Evolutionary conservation across 768 basidiomycete species (phyloP), one percentile per base, ranked within the genome.

Genomic region (Mycena kentingensis): DNA sequence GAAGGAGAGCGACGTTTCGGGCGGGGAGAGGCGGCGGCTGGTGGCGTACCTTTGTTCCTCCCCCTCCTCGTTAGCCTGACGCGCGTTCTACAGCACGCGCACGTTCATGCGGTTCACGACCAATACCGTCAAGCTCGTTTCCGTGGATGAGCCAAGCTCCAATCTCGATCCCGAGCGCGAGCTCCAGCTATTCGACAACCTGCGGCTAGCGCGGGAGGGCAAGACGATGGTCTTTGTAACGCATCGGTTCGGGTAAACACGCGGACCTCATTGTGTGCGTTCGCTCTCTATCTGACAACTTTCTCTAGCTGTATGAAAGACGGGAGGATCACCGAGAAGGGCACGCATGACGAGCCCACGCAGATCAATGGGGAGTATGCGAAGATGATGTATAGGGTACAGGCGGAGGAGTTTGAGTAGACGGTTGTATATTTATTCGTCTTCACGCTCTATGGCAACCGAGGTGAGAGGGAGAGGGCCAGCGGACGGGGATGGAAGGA

Each of bases 141-240:
- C 78, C 4, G 73, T 81, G 1, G 84, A 86, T 55, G 84, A 85
- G 60, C 83, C 84, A 0, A 82, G 73, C 41, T 81, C 82, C 0
- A 75, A 77, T 3, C 60, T 84, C 24, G 84, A 85, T 48, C 77
- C 85, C 7, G 67, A 78, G 42, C 77, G 73, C 1, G 85, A 87
- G 60, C 73, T 71, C 22, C 65, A 74, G 6, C 65, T 85, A 8
- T 75, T 83, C 54, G 60, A 73, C 15, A 67, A 69, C 15, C 65
- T 85, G 19, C 63, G 70, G 4, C 52, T 60, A 2, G 60, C 61
- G 19, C 69, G 77, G 5, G 62, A 67, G 8, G 81, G 77, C 4
- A 84, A 78, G 66, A 86, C 82, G 4, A 73, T 81, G 70, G 19
- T 75, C 3, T 72, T 72, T 41, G 70, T 73, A 6, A 72, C 71